Evolutionary conservation across 2,329 filamentous ascomycete genomes (phyloP).

Genomic region (Apiospora kogelbergensis): DNA sequence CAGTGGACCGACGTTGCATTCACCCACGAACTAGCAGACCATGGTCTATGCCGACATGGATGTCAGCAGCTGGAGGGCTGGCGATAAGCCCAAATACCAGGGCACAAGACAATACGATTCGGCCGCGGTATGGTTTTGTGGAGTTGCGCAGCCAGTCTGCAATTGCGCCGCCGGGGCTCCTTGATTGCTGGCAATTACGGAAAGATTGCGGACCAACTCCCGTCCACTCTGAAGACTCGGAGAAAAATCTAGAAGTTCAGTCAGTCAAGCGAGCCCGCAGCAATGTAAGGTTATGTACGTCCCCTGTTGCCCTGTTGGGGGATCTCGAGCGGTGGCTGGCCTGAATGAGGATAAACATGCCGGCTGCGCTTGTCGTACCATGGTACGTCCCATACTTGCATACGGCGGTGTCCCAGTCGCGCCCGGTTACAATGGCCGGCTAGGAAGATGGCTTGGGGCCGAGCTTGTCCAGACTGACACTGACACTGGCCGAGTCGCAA

Average conservation of each 20-base stretch:
- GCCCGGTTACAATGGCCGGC: conserved; percentile 9
- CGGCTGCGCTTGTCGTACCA: not conserved
- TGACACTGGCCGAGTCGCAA: conserved; percentile 6
- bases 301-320: not conserved
- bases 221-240: not conserved
- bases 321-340: not conserved
- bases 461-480: conserved; percentile 9
- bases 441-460: conserved; percentile 5
- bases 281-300: not conserved
- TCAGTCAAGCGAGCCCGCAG: not conserved
- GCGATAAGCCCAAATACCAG: conserved; percentile 6
- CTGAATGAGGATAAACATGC: not conserved
- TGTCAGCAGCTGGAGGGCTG: not conserved
- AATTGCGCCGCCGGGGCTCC: not conserved
- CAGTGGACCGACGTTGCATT: conserved; percentile 3
- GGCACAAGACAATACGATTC: not conserved
- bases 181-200: conserved; percentile 3
- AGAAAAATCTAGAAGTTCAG: conserved; percentile 6
- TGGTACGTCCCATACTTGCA: conserved; percentile 1
- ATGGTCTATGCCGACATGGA: conserved; percentile 9
- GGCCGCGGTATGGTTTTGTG: not conserved
- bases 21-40: not conserved
- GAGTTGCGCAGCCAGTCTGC: not conserved
- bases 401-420: conserved; percentile 5
- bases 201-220: conserved; percentile 3